phyloP scores from a whole-genome alignment of 73 alveolate genomes.

The Halteria grandinella region DNA sequence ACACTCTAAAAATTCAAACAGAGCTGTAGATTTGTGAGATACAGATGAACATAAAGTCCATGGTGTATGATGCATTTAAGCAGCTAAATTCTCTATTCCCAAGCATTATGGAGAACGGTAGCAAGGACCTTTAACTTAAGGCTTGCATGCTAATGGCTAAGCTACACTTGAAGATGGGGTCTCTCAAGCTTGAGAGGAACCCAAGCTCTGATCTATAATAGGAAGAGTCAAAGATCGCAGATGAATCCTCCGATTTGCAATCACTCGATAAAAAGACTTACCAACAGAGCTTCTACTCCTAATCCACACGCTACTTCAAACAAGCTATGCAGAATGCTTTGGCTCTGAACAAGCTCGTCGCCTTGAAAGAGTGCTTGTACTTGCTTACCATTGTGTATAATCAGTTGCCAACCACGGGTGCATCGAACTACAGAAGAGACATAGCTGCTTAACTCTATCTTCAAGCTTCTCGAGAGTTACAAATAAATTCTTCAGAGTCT shows the following conservation, averaged over 20 bases:
- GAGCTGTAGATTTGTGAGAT: slow-evolving; percentile 16
- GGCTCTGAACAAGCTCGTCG: not conserved
- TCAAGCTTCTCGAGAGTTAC: not conserved
- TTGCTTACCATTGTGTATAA: slow-evolving; percentile 38
- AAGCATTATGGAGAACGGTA: slow-evolving; percentile 17
- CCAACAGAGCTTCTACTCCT: not conserved
- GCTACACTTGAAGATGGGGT: slow-evolving; percentile 1
- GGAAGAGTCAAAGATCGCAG: slow-evolving; percentile 35
- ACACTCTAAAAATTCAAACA: not conserved
- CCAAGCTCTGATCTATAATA: not conserved
- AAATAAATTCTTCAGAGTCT: no score
- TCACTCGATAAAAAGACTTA: not conserved
- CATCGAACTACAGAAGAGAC: slow-evolving; percentile 12
- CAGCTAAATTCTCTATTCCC: slow-evolving; percentile 14
- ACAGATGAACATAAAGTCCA: not conserved
- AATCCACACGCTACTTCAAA: slow-evolving; percentile 5
- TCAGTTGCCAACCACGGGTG: not conserved
- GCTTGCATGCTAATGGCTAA: not conserved
- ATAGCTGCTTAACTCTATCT: not conserved
- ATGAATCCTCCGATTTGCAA: not conserved
- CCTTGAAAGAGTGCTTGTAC: slow-evolving; percentile 1
- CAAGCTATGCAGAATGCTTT: not conserved
- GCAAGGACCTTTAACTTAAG: not conserved
- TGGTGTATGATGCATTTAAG: not conserved
- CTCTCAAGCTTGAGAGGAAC: not conserved